Conservation (phyloP, 1,139 yeast genomes). For the Ogataea hybrid region DNA sequence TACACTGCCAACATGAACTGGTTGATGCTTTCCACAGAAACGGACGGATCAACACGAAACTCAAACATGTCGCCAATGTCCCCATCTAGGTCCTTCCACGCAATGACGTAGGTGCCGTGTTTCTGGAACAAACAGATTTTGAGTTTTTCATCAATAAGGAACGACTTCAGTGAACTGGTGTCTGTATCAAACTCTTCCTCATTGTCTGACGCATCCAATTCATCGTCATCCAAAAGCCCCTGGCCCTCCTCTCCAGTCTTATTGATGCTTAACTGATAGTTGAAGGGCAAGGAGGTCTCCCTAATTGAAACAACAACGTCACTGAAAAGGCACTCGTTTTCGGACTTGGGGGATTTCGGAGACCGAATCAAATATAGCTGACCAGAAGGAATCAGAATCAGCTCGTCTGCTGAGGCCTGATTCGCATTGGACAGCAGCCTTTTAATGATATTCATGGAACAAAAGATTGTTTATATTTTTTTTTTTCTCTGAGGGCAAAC, state of each 20-base stretch:
- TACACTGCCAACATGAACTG: conserved; percentile 62
- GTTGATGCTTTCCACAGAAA: conserved; percentile 55
- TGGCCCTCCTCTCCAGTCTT: conserved; percentile 59
- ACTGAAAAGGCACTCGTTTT: conserved; percentile 76
- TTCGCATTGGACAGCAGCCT: conserved; percentile 47
- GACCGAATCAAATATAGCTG: conserved; percentile 71
- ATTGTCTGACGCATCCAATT: conserved; percentile 57
- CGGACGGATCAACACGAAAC: conserved; percentile 68
- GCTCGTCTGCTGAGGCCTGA: conserved; percentile 55
- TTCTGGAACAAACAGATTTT: conserved; percentile 44
- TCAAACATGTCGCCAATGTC: conserved; percentile 87
- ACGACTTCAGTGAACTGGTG: conserved; percentile 56
- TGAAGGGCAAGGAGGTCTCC: conserved; percentile 61
- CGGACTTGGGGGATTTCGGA: conserved; percentile 82
- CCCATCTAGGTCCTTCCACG: conserved; percentile 83
- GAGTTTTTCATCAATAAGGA: conserved; percentile 64
- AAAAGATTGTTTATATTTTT: background rate
- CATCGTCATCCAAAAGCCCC: conserved; percentile 49
- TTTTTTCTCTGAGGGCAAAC: conserved; percentile 6
- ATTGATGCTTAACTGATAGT: conserved; percentile 70
- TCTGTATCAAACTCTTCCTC: conserved; percentile 42
- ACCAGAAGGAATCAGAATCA: conserved; percentile 76
- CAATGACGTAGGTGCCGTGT: conserved; percentile 48
- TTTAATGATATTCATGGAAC: conserved; percentile 71
- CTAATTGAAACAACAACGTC: conserved; percentile 78